Base-by-base conservation (phyloP, 169 alveolate genomes). In the Ichthyophthirius multifiliis region DNA sequence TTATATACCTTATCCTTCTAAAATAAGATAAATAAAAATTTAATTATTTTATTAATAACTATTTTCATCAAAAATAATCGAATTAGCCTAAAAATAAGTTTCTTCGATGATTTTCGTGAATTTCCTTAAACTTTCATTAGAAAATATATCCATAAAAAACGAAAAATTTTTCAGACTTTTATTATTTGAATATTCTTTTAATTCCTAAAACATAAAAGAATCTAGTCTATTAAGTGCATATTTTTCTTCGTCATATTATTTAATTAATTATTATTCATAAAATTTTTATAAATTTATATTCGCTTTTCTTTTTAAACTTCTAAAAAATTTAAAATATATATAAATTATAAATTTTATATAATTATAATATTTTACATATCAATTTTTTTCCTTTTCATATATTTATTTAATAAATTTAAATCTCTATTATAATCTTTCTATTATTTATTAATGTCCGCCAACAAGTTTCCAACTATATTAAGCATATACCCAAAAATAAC, bases 311-410 rank as follows among this genome's bases (percentile, higher is more conserved):
- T 27, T 55, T 7, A 55, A 55, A 10, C 71, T 7, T 55, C 71
- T 55, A 55, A 4, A 27, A 1, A 1, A 12, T 55, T 12, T 10
- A 55, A 55, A 55, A 15, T 1, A 15, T 55, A 1, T 1, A 18
- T 10, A 4, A 20, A 4, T 4, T 4, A 55, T 20, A 18, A 2
- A 7, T 27, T 5, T 0, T 0, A 55, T 27, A 27, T 12, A 55
- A 5, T 27, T 5, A 4, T 15, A 1, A 20, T 27, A 55, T 55
- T 0, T 55, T 55, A 55, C 71, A 55, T 27, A 27, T 55, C 71
- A 15, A 55, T 55, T 55, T 55, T 55, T 55, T 55, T 55, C 13
- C 71, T 55, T 55, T 55, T 55, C 71, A 55, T 55, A 27, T 27
- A 55, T 5, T 55, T 27, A 10, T 55, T 55, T 4, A 55, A 6